phyloP scores from a whole-genome alignment of 1,139 yeast genomes.

The Pichia sp. region DNA sequence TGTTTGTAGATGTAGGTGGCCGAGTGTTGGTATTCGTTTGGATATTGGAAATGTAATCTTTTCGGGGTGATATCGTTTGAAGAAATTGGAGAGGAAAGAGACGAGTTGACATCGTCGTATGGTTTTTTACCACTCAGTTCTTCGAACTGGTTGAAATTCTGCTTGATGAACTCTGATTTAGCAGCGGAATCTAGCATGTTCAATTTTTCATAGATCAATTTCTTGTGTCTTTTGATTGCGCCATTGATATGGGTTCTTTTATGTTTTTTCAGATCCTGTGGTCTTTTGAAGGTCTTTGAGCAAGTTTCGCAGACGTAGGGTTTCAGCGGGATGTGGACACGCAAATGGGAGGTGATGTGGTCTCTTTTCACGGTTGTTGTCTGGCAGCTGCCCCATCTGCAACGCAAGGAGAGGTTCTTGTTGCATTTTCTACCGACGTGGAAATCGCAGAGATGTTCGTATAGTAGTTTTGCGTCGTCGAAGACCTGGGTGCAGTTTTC shows the following conservation, averaged over 20 bases:
- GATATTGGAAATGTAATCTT: neutral
- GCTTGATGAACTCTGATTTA: slow-evolving; percentile 13
- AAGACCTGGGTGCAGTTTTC: slow-evolving; percentile 56
- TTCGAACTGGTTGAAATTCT: neutral
- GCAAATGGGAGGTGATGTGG: slow-evolving; percentile 90
- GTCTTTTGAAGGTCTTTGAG: slow-evolving; percentile 84
- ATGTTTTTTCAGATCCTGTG: slow-evolving; percentile 96
- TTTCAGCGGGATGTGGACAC: slow-evolving; percentile 93
- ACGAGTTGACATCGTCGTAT: neutral
- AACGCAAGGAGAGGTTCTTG: slow-evolving; percentile 72
- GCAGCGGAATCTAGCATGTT: too few relatives aligned
- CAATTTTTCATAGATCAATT: neutral
- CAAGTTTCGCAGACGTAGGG: slow-evolving; percentile 84
- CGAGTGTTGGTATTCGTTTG: neutral
- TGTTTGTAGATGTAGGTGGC: neutral
- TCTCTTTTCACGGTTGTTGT: slow-evolving; percentile 86
- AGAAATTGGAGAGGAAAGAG: slow-evolving; percentile 2
- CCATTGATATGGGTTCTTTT: slow-evolving; percentile 72
- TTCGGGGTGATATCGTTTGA: neutral
- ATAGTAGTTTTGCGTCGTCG: slow-evolving; percentile 67
- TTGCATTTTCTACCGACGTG: slow-evolving; percentile 92
- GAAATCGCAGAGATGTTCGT: slow-evolving; percentile 83
- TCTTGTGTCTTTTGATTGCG: slow-evolving; percentile 34
- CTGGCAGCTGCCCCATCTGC: slow-evolving; percentile 84
- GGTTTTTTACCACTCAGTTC: slow-evolving; percentile 4